phyloP scores from a whole-genome alignment of 768 basidiomycete species.

The Suillus luteus region DNA sequence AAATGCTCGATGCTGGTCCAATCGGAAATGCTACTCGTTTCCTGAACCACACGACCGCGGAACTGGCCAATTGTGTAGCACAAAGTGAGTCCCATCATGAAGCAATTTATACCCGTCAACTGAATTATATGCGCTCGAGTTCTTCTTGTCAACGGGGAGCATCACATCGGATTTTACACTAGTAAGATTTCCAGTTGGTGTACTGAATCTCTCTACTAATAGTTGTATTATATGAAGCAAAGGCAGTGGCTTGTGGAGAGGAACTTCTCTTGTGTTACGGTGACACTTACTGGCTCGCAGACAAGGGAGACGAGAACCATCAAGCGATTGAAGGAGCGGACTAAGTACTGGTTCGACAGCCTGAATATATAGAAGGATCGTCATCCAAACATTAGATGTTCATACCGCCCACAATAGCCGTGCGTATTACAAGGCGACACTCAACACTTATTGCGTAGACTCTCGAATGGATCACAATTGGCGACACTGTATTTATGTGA shows the following conservation, averaged over 20 bases:
- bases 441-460: conserved; percentile 82
- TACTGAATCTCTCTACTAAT: background rate
- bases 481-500: conserved; percentile 74
- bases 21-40: conserved; percentile 48
- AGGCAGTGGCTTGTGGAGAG: conserved; percentile 29
- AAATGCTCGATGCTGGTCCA: conserved; percentile 40
- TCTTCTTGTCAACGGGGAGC: conserved; percentile 35
- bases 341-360: background rate
- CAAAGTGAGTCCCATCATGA: conserved; percentile 23
- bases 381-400: conserved; percentile 56
- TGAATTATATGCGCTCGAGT: conserved; percentile 18
- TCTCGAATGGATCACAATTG: conserved; percentile 96
- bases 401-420: background rate
- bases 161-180: conserved; percentile 39
- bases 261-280: conserved; percentile 43
- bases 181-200: conserved; percentile 27
- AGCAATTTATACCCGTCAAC: background rate
- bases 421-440: conserved; percentile 56
- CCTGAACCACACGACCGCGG: conserved; percentile 37
- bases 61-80: conserved; percentile 25
- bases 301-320: background rate
- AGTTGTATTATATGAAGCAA: conserved; percentile 14
- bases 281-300: conserved; percentile 24
- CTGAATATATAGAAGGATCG: background rate
- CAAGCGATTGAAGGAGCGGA: background rate